These are phyloP conservation scores for Colletotrichum abscissum DNA, from an alignment of 2,329 filamentous ascomycete species.

Conservation along the genomic window DNA sequence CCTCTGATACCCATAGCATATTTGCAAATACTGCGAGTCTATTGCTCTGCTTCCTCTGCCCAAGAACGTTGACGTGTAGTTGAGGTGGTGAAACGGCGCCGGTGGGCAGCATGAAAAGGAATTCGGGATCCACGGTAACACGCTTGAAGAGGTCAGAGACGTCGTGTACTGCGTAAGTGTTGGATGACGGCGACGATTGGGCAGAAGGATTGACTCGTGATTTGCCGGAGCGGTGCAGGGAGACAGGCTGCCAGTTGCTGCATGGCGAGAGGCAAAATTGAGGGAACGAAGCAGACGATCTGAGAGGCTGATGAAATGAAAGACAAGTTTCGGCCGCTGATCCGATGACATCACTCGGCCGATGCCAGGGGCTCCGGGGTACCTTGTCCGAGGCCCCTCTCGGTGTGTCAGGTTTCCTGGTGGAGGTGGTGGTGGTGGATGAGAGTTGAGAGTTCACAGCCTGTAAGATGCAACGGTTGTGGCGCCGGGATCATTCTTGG, in stretches of 20 bases:
- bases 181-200: not conserved
- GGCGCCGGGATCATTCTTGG: constrained; percentile 16
- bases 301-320: constrained; percentile 19
- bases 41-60: not conserved
- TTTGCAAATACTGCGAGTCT: not conserved
- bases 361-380: constrained; percentile 14
- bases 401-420: constrained; percentile 27
- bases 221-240: not conserved
- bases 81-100: constrained; percentile 15
- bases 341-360: constrained; percentile 35
- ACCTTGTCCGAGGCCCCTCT: constrained; percentile 17
- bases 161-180: not conserved
- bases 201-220: constrained; percentile 18
- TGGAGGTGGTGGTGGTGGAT: not conserved
- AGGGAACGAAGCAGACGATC: constrained; percentile 10
- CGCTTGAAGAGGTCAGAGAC: not conserved
- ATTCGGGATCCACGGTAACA: constrained; percentile 7
- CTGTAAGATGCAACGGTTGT: constrained; percentile 22
- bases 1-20: too few species aligned
- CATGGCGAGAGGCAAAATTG: not conserved
- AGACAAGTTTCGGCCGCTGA: constrained; percentile 22
- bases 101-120: constrained; percentile 11
- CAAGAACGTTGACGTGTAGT: not conserved
- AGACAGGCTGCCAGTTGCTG: not conserved
- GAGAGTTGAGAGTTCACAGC: constrained; percentile 10